Evolutionary conservation across 345 rosid species (phyloP).

Genomic region (Boechera retrofracta): DNA sequence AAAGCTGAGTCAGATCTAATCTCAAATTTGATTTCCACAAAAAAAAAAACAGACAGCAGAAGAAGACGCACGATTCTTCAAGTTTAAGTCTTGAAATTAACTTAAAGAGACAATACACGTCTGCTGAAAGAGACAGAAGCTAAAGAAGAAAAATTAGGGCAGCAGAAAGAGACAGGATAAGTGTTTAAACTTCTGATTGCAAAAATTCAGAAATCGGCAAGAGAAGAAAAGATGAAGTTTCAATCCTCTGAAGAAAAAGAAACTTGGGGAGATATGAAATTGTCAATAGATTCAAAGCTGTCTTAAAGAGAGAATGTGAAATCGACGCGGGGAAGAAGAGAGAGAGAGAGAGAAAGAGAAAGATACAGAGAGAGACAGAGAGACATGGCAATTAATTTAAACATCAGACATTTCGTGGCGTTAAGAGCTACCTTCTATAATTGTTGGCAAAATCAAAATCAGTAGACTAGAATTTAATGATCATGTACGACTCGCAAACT

Average conservation of each 20-base stretch:
- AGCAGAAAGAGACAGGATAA: slow-evolving; percentile 29
- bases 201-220: slow-evolving; percentile 12
- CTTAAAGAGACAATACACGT: slow-evolving; percentile 50
- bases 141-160: slow-evolving; percentile 6
- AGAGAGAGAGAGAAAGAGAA: slow-evolving; percentile 11
- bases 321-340: slow-evolving; percentile 34
- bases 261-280: slow-evolving; percentile 19
- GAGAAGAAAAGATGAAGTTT: slow-evolving; percentile 10
- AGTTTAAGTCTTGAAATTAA: slow-evolving; percentile 48
- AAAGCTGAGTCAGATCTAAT: slow-evolving; percentile 51
- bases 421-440: slow-evolving; percentile 23
- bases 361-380: slow-evolving; percentile 22
- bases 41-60: slow-evolving; percentile 3
- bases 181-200: slow-evolving; percentile 18
- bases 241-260: slow-evolving; percentile 3
- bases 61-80: slow-evolving; percentile 41
- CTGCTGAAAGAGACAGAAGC: slow-evolving; percentile 32
- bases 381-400: slow-evolving; percentile 13
- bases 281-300: slow-evolving; percentile 32
- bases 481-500: slow-evolving; percentile 7
- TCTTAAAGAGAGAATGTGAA: slow-evolving; percentile 26
- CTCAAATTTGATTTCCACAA: slow-evolving; percentile 15
- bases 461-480: slow-evolving; percentile 18
- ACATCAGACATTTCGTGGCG: slow-evolving; percentile 1
- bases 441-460: slow-evolving; percentile 30